Evolutionary conservation across 2,329 filamentous ascomycete genomes (phyloP), one percentile per base, ranked within the genome.

Genomic region (Aspergillus proliferans): DNA sequence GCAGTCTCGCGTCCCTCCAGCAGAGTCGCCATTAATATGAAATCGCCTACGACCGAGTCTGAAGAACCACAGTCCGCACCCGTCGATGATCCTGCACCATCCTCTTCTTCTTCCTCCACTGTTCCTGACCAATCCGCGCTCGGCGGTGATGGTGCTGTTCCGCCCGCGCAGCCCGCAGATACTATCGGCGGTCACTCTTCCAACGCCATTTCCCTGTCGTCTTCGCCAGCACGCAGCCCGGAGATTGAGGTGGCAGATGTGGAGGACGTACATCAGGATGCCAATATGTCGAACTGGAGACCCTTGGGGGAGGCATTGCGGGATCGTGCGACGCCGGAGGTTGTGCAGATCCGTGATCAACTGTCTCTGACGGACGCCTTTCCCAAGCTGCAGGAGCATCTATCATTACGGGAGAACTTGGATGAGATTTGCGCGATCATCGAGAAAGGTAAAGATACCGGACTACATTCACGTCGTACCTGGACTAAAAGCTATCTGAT

Each of bases 161-260:
- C 51, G 19, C 34, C 53, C 10, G 41, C 43, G 26, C 51, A 48
- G 28, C 39, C 54, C 46, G 47, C 53, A 21, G 48, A 59, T 43
- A 50, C 53, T 41, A 51, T 51, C 26, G 58, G 57, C 18, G 49
- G 57, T 15, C 49, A 62, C 41, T 54, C 60, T 15, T 52, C 59
- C 44, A 53, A 62, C 43, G 60, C 59, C 19, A 69, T 73, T 44
- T 72, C 71, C 6, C 63, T 74, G 43, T 63, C 68, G 8, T 74
- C 73, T 4, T 73, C 74, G 14, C 67, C 73, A 10, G 62, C 67
- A 18, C 66, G 67, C 40, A 76, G 72, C 47, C 72, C 71, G 9
- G 69, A 74, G 48, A 76, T 77, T 28, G 74, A 78, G 58, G 72
- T 76, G 14, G 72, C 73, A 6, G 73, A 76, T 40, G 59, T 70